These are phyloP conservation scores for Cercospora beticola DNA, from an alignment of 2,329 filamentous ascomycete genomes.

Conservation along the genomic window DNA sequence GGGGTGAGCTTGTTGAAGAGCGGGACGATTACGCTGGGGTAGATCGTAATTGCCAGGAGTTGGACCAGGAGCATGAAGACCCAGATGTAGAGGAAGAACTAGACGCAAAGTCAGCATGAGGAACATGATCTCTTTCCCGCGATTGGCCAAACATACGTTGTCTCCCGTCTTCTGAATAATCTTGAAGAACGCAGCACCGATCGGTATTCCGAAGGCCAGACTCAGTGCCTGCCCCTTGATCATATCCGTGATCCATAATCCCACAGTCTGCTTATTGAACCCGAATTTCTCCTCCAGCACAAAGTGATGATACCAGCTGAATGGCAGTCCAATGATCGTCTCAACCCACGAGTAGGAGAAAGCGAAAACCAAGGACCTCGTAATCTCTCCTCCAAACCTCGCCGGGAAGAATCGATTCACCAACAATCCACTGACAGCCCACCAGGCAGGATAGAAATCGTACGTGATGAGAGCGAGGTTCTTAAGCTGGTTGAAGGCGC, in stretches of 20 bases:
- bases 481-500: slow-evolving; percentile 82
- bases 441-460: slow-evolving; percentile 87
- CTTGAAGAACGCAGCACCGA: slow-evolving; percentile 86
- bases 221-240: slow-evolving; percentile 85
- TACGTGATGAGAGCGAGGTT: slow-evolving; percentile 87
- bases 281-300: slow-evolving; percentile 95
- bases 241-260: slow-evolving; percentile 84
- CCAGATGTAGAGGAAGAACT: slow-evolving; percentile 98
- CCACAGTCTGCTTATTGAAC: slow-evolving; percentile 96
- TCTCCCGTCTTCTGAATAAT: slow-evolving; percentile 94
- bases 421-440: slow-evolving; percentile 75
- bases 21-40: slow-evolving; percentile 89
- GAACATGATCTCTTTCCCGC: neutral
- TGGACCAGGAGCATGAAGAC: slow-evolving; percentile 85
- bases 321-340: slow-evolving; percentile 74
- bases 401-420: slow-evolving; percentile 70
- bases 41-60: slow-evolving; percentile 92
- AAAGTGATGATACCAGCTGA: slow-evolving; percentile 89
- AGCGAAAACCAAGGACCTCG: slow-evolving; percentile 89
- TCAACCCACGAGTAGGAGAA: slow-evolving; percentile 81
- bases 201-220: slow-evolving; percentile 76
- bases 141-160: slow-evolving; percentile 42
- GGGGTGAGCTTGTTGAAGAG: slow-evolving; percentile 98
- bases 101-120: neutral
- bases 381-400: slow-evolving; percentile 81